These are phyloP conservation scores for Papiliotrema terrestris DNA, from an alignment of 1,284 basidiomycete genomes.

Conservation along the genomic window DNA sequence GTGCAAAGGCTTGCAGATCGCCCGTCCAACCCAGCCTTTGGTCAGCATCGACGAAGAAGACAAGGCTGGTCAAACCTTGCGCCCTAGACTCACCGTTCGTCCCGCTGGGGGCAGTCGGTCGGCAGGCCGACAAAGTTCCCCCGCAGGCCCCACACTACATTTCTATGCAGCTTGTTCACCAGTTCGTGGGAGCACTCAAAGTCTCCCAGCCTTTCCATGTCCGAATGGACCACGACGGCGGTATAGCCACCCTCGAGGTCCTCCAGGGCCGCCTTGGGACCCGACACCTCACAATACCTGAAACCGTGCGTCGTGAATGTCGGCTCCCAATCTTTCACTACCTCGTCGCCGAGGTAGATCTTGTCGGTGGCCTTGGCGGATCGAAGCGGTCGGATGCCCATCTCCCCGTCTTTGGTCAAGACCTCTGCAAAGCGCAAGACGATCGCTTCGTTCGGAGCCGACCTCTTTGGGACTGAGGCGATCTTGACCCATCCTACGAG, in stretches of 20 bases:
- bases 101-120: constrained; percentile 36
- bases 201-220: constrained; percentile 27
- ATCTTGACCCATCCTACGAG: constrained; percentile 35
- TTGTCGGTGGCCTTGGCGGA: constrained; percentile 16
- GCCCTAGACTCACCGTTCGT: constrained; percentile 2
- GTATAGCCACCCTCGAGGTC: constrained; percentile 22
- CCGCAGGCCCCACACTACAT: constrained; percentile 31
- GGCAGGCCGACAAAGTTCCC: constrained; percentile 40
- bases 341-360: constrained; percentile 11
- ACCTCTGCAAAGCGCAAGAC: constrained; percentile 31
- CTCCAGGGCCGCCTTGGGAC: neutral
- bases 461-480: constrained; percentile 1
- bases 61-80: neutral
- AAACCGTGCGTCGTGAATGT: constrained; percentile 30
- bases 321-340: constrained; percentile 15
- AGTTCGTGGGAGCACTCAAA: constrained; percentile 31
- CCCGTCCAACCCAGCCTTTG: constrained; percentile 29
- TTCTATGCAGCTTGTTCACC: constrained; percentile 34
- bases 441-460: constrained; percentile 6
- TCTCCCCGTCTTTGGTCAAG: constrained; percentile 26
- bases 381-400: constrained; percentile 28
- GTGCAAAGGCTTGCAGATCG: constrained; percentile 26
- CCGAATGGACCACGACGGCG: constrained; percentile 18
- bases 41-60: too few relatives aligned
- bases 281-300: constrained; percentile 9